Evolutionary conservation across 169 alveolate genomes (phyloP).

Genomic region (Plasmodium inui): DNA sequence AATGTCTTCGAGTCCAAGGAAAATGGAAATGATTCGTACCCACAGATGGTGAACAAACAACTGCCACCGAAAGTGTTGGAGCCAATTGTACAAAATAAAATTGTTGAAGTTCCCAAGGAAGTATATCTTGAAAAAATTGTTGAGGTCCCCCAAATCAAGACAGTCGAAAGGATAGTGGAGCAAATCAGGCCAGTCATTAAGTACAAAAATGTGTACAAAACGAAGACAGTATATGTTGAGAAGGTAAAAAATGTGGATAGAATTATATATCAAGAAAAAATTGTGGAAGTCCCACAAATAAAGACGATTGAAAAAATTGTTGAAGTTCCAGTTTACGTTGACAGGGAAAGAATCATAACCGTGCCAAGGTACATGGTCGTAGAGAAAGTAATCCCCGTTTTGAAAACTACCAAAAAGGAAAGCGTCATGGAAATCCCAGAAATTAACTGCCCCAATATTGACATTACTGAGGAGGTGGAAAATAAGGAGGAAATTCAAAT

Average conservation of each 20-base stretch:
- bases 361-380: conserved; percentile 88
- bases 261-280: conserved; percentile 86
- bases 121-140: conserved; percentile 85
- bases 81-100: conserved; percentile 80
- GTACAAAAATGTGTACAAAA: conserved; percentile 85
- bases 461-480: conserved; percentile 75
- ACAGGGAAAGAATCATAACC: conserved; percentile 85
- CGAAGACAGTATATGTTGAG: conserved; percentile 87
- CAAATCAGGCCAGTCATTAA: conserved; percentile 84
- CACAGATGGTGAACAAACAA: conserved; percentile 65
- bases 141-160: conserved; percentile 89
- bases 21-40: conserved; percentile 31
- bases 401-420: conserved; percentile 82
- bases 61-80: conserved; percentile 75
- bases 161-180: conserved; percentile 87
- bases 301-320: conserved; percentile 87
- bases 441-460: conserved; percentile 71
- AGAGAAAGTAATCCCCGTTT: conserved; percentile 87
- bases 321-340: conserved; percentile 87
- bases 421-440: conserved; percentile 81
- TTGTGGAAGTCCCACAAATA: conserved; percentile 89
- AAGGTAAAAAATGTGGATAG: conserved; percentile 85
- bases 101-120: conserved; percentile 86
- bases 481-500: conserved; percentile 59
- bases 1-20: conserved; percentile 40